phyloP scores from a whole-genome alignment of 345 rosid species.

The Clarkia xantiana region DNA sequence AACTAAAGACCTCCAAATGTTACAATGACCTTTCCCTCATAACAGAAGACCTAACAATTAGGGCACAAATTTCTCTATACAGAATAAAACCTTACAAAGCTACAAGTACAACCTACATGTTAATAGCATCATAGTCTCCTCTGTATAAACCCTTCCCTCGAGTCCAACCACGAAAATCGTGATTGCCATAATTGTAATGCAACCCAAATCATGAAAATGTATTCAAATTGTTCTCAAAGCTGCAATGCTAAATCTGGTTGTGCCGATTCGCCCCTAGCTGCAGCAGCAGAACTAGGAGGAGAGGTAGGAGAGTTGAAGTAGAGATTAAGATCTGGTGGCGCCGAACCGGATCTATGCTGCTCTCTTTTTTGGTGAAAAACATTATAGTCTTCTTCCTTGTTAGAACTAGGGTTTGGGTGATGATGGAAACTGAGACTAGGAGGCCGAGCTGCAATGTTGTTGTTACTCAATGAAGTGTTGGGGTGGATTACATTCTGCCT shows the following conservation, averaged over 20 bases:
- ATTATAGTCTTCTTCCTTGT: slow-evolving; percentile 13
- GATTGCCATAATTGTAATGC: not conserved
- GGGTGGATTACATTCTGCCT: slow-evolving; percentile 14
- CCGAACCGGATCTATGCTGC: slow-evolving; percentile 16
- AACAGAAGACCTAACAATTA: not conserved
- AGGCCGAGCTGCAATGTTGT: slow-evolving; percentile 20
- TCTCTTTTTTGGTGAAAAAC: slow-evolving; percentile 10
- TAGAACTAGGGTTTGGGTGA: slow-evolving; percentile 8
- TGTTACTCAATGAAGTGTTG: slow-evolving; percentile 18
- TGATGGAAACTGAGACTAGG: slow-evolving; percentile 17
- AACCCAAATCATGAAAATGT: slow-evolving; percentile 3
- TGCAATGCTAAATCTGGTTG: slow-evolving; percentile 54
- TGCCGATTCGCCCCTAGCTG: slow-evolving; percentile 16
- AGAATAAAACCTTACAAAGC: not conserved
- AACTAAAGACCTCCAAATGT: not conserved
- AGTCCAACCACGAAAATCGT: not conserved
- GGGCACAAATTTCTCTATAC: slow-evolving; percentile 2
- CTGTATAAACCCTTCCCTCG: not conserved
- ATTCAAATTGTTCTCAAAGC: slow-evolving; percentile 18
- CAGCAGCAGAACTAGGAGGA: slow-evolving; percentile 18
- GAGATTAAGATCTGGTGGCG: slow-evolving; percentile 33
- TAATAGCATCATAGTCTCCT: not conserved
- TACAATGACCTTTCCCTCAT: slow-evolving; percentile 2
- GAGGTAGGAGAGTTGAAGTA: slow-evolving; percentile 34
- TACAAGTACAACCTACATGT: not conserved